Evolutionary conservation across 345 rosid genomes (phyloP), one percentile per base, ranked within the genome.

Genomic region (Salix brachista): DNA sequence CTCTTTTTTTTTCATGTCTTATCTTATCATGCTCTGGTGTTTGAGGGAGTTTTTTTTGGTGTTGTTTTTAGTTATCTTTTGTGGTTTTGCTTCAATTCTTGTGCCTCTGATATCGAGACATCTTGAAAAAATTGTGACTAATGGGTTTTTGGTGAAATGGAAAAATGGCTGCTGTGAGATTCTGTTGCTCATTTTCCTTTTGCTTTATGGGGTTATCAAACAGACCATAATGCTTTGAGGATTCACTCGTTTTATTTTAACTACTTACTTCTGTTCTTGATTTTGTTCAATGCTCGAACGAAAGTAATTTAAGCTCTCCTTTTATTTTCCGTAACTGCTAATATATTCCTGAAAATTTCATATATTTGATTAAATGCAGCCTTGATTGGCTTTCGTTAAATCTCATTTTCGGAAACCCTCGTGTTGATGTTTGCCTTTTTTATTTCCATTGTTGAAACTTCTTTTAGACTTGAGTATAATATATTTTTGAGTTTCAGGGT

Each of bases 401-500:
- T 67, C 64, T 65, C 46, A 52, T 30, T 66, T 10, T 68, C 4
- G n/a, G 37, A 37, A n/a, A 36, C 37, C 2, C 39, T 39, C 30
- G 42, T 13, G 4, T 73, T 39, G 23, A 39, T 41, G 21, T 21
- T 8, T 46, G 41, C 23, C 23, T n/a, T 46, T 50, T 50, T 30
- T 19, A 26, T 70, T 25, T 30, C 6, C 37, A 26, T 28, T 6
- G 34, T 70, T 30, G 6, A 18, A 32, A 16, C 11, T 54, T 41
- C 3, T 52, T 52, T 13, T 9, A 21, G 74, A 26, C 39, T 70
- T 1, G 28, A 58, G 64, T 12, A 58, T 70, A 4, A 3, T 52
- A 32, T 71, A 32, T 39, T 25, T 42, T 75, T 50, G 13, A 60
- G 81, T 85, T 76, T 66, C 91, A 93, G 98, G 94, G 82, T 21